Conservation (phyloP, 495 filamentous ascomycete genomes). For the Haplographium delicatum region DNA sequence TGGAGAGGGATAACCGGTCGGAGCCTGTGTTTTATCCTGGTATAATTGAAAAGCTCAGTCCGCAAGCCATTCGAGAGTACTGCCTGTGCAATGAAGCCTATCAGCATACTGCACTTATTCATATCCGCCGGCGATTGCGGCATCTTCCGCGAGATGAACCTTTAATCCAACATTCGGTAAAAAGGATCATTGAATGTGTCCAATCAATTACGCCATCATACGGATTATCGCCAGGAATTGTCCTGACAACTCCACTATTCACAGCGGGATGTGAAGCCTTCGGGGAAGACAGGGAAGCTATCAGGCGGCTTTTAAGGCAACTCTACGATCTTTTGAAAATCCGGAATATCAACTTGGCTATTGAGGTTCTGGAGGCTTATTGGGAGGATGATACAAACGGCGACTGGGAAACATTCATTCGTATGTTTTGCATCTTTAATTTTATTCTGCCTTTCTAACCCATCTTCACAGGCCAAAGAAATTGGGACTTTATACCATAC, state of each 20-base stretch:
- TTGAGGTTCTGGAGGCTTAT: neutral
- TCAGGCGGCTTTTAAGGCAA: neutral
- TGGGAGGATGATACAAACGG: neutral
- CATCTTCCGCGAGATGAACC: neutral
- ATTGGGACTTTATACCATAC: slow-evolving; percentile 6
- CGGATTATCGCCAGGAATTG: neutral
- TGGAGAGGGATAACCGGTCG: neutral
- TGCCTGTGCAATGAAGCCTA: neutral
- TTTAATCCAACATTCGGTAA: neutral
- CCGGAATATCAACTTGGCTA: neutral
- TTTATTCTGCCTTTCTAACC: neutral
- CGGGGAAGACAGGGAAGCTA: neutral
- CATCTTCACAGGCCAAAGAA: neutral
- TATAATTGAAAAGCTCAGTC: neutral
- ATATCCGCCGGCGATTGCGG: neutral
- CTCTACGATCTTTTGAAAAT: slow-evolving; percentile 2
- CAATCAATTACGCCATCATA: neutral
- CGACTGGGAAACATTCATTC: neutral
- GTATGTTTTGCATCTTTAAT: neutral
- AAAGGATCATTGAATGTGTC: neutral
- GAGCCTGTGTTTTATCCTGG: neutral
- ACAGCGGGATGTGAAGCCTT: slow-evolving; percentile 1
- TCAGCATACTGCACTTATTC: neutral
- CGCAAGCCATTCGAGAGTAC: neutral
- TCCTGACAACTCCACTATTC: neutral